Evolutionary conservation across 805 yeast species (phyloP).

Genomic region (Kluyveromyces lactis): DNA sequence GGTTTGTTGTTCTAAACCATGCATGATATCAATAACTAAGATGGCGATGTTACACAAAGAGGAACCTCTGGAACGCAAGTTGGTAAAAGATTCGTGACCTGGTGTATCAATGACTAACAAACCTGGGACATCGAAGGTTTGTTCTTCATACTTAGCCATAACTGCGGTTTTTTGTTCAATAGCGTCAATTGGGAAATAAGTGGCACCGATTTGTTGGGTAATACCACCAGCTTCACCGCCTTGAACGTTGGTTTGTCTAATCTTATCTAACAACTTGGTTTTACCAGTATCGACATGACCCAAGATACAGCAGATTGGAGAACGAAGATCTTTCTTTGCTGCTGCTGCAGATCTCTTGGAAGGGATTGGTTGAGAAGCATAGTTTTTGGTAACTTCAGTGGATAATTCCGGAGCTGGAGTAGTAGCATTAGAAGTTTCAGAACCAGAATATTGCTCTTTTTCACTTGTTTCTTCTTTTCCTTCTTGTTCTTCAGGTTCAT

Average conservation of each 20-base stretch:
- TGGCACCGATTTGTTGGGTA: slow-evolving; percentile 99
- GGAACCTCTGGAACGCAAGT: slow-evolving; percentile 97
- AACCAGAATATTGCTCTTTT: slow-evolving; percentile 14
- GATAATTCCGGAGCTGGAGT: slow-evolving; percentile 17
- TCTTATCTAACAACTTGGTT: slow-evolving; percentile 91
- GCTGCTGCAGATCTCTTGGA: slow-evolving; percentile 20
- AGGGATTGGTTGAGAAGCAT: slow-evolving; percentile 25
- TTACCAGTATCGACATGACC: slow-evolving; percentile 99
- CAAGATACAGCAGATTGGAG: slow-evolving; percentile 97
- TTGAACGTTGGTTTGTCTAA: slow-evolving; percentile 98
- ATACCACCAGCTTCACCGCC: slow-evolving; percentile 99
- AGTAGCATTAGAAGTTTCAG: slow-evolving; percentile 7
- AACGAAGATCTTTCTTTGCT: slow-evolving; percentile 63
- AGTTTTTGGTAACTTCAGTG: slow-evolving; percentile 5
- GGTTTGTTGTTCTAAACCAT: slow-evolving; percentile 97
- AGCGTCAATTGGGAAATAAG: slow-evolving; percentile 96
- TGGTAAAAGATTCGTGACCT: slow-evolving; percentile 99
- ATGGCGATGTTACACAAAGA: slow-evolving; percentile 98
- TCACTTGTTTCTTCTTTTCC: slow-evolving; percentile 42
- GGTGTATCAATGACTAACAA: slow-evolving; percentile 95
- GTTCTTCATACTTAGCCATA: slow-evolving; percentile 80
- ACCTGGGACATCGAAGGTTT: slow-evolving; percentile 93
- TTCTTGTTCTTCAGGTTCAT: slow-evolving; percentile 37
- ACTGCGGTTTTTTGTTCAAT: slow-evolving; percentile 85
- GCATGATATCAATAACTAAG: slow-evolving; percentile 97